phyloP scores from a whole-genome alignment of 225 moss, liverwort and hornwort genomes.

The Straminergon stramineum region DNA sequence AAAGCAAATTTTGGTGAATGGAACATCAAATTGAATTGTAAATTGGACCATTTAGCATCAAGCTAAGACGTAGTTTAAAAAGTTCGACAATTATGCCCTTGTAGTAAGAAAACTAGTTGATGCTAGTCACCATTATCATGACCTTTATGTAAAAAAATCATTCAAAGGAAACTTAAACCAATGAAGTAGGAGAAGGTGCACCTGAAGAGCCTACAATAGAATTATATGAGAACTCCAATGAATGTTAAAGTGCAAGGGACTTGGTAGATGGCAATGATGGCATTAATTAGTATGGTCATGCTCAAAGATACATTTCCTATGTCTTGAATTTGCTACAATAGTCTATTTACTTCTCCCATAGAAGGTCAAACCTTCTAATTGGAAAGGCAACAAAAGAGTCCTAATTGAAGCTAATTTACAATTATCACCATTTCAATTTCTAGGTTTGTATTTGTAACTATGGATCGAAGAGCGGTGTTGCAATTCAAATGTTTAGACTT shows the following conservation, averaged over 20 bases:
- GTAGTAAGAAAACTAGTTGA: background rate
- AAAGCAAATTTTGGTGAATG: background rate
- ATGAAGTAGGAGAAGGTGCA: background rate
- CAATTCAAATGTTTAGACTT: background rate
- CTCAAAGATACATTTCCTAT: too few relatives aligned
- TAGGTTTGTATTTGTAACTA: background rate
- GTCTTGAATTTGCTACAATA: background rate
- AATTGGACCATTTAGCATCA: background rate
- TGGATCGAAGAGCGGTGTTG: fast-evolving
- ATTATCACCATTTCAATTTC: background rate
- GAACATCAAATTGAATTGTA: background rate
- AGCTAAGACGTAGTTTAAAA: background rate
- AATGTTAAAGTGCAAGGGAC: background rate
- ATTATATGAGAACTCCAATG: background rate
- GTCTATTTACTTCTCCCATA: background rate
- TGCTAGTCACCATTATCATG: background rate
- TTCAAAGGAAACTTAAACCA: background rate
- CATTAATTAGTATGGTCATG: too few relatives aligned
- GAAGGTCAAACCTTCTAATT: background rate
- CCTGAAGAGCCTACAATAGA: fast-evolving
- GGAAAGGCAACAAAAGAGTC: background rate
- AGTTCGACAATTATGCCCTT: background rate
- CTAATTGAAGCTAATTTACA: background rate
- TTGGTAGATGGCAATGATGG: background rate
- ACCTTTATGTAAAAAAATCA: too few relatives aligned